Evolutionary conservation across 2,329 filamentous ascomycete species (phyloP).

Genomic region (Penicillium sp.): DNA sequence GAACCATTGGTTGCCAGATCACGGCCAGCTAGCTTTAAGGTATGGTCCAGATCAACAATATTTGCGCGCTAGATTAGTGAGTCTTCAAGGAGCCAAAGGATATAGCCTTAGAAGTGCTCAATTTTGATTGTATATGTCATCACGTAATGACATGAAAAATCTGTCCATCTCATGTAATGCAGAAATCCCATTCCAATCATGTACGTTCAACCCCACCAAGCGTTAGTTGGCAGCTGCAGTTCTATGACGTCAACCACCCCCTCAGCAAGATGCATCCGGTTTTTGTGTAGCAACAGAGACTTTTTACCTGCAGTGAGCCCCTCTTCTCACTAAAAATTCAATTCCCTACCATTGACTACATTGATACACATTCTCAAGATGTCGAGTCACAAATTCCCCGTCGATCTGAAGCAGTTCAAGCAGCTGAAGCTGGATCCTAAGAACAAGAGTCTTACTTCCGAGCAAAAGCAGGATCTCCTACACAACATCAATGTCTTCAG

Average conservation of each 20-base stretch:
- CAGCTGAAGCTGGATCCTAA: conserved; percentile 36
- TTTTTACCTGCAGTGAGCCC: too few relatives aligned
- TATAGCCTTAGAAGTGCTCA: too few relatives aligned
- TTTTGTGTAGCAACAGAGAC: not conserved
- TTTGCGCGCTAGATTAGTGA: too few relatives aligned
- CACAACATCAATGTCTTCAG: conserved; percentile 41
- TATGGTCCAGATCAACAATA: too few relatives aligned
- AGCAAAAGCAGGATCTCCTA: conserved; percentile 39
- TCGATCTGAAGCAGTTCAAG: conserved; percentile 37
- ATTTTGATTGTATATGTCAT: too few relatives aligned
- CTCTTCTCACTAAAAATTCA: not conserved
- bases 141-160: too few relatives aligned
- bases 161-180: not conserved
- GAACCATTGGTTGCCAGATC: too few relatives aligned
- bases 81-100: too few relatives aligned
- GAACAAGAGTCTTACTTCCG: conserved; percentile 32
- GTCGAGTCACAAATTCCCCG: conserved; percentile 27
- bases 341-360: not conserved
- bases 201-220: not conserved
- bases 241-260: conserved; percentile 14
- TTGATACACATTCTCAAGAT: not conserved
- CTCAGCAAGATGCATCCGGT: conserved; percentile 5
- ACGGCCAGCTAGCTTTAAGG: too few relatives aligned
- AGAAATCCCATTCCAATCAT: not conserved
- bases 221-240: not conserved